Evolutionary conservation across 2,329 filamentous ascomycete genomes (phyloP).

Genomic region (Stachybotrys echinatus): DNA sequence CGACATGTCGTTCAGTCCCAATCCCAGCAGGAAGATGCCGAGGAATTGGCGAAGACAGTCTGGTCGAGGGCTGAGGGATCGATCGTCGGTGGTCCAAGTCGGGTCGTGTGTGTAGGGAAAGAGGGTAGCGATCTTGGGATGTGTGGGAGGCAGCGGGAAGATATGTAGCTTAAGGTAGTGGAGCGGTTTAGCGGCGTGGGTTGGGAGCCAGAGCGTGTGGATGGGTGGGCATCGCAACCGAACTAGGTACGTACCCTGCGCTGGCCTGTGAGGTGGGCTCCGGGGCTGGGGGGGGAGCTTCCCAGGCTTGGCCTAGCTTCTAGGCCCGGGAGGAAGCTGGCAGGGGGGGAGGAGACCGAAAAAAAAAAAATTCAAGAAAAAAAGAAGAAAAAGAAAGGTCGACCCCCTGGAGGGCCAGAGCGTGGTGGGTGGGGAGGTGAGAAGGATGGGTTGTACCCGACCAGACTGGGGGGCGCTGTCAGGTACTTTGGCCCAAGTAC

Average conservation of each 20-base stretch:
- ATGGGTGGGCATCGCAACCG: neutral
- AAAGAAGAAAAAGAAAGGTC: neutral
- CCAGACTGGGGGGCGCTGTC: neutral
- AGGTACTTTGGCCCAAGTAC: neutral
- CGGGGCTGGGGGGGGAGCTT: neutral
- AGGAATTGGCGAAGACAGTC: no score
- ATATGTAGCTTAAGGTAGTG: neutral
- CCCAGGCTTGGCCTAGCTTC: no score
- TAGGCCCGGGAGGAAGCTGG: no score
- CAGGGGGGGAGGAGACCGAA: no score
- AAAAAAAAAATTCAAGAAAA: neutral
- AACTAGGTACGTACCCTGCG: neutral
- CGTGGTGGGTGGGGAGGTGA: neutral
- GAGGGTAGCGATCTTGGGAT: no score
- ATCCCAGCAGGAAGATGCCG: no score
- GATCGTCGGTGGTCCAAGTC: no score
- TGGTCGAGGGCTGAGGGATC: no score
- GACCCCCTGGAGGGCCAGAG: neutral
- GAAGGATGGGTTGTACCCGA: neutral
- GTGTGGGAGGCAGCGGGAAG: no score
- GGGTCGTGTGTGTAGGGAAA: no score
- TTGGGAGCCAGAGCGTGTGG: neutral
- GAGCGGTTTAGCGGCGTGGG: neutral
- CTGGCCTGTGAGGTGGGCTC: neutral
- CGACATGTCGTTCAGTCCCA: constrained; percentile 30